These are phyloP conservation scores for Aspergillus sp. DNA, from an alignment of 2,329 filamentous ascomycete genomes.

Conservation along the genomic window DNA sequence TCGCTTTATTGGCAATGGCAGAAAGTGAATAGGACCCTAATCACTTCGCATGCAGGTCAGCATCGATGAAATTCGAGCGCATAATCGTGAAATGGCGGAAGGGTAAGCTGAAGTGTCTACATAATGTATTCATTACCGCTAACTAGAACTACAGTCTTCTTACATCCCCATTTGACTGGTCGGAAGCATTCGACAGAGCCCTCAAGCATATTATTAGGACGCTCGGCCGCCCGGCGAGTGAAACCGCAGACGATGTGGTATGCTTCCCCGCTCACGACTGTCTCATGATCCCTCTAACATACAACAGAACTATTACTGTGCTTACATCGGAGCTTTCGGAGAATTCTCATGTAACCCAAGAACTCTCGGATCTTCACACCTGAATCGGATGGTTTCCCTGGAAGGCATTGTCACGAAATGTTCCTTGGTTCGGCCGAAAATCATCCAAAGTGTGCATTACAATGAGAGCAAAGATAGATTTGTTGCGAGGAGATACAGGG, in stretches of 20 bases:
- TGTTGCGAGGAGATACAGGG: conserved; percentile 83
- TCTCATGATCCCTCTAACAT: conserved; percentile 10
- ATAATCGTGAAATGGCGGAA: conserved; percentile 78
- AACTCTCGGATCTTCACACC: conserved; percentile 80
- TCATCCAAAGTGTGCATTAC: conserved; percentile 98
- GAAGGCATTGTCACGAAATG: conserved; percentile 97
- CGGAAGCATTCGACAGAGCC: conserved; percentile 83
- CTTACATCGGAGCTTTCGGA: conserved; percentile 95
- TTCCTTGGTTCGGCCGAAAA: conserved; percentile 90
- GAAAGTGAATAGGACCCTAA: neutral
- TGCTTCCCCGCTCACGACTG: conserved; percentile 13
- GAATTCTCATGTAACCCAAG: conserved; percentile 92
- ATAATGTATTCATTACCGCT: conserved; percentile 9
- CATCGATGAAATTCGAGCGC: conserved; percentile 86
- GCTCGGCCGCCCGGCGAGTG: conserved; percentile 71
- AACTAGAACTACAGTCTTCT: conserved; percentile 57
- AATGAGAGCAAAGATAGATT: conserved; percentile 85
- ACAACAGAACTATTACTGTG: conserved; percentile 75
- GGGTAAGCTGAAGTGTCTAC: conserved; percentile 41
- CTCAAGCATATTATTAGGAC: conserved; percentile 85
- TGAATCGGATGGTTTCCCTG: conserved; percentile 96
- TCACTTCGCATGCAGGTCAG: conserved; percentile 54
- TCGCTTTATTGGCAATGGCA: neutral
- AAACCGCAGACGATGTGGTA: conserved; percentile 73
- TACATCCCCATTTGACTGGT: conserved; percentile 82